phyloP scores from a whole-genome alignment of 2,329 filamentous ascomycete genomes.

The Xylariaceae sp. region DNA sequence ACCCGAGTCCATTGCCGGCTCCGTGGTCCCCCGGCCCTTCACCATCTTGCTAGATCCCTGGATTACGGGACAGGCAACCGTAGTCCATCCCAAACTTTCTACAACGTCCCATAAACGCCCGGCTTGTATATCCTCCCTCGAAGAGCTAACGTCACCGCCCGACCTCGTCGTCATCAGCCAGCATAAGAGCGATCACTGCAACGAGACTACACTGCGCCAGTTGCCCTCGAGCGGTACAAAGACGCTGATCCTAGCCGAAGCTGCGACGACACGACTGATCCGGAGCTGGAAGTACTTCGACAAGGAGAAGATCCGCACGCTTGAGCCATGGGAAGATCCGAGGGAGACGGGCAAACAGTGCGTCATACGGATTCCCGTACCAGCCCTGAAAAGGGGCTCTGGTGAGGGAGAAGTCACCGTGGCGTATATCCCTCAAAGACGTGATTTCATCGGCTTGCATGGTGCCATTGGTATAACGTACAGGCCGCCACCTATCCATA shows the following conservation, averaged over 20 bases:
- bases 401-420: slow-evolving; percentile 63
- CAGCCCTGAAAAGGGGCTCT: slow-evolving; percentile 46
- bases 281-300: slow-evolving; percentile 64
- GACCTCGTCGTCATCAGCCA: slow-evolving; percentile 45
- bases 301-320: slow-evolving; percentile 38
- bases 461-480: slow-evolving; percentile 70
- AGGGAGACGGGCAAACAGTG: slow-evolving; percentile 30
- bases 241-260: slow-evolving; percentile 61
- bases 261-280: slow-evolving; percentile 59
- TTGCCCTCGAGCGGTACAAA: slow-evolving; percentile 48
- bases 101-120: slow-evolving; percentile 49
- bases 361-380: slow-evolving; percentile 45
- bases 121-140: slow-evolving; percentile 50
- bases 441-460: slow-evolving; percentile 56
- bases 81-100: slow-evolving; percentile 57
- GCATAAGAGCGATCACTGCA: slow-evolving; percentile 59
- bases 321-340: slow-evolving; percentile 44
- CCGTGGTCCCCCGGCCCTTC: slow-evolving; percentile 45
- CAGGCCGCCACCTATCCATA: slow-evolving; percentile 44
- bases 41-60: slow-evolving; percentile 69
- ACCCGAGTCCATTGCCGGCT: slow-evolving; percentile 32
- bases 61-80: slow-evolving; percentile 55
- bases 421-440: slow-evolving; percentile 57
- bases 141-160: slow-evolving; percentile 37
- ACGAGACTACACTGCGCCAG: slow-evolving; percentile 62